Base-by-base conservation (phyloP, 345 rosid genomes). In the Theobroma cacao region DNA sequence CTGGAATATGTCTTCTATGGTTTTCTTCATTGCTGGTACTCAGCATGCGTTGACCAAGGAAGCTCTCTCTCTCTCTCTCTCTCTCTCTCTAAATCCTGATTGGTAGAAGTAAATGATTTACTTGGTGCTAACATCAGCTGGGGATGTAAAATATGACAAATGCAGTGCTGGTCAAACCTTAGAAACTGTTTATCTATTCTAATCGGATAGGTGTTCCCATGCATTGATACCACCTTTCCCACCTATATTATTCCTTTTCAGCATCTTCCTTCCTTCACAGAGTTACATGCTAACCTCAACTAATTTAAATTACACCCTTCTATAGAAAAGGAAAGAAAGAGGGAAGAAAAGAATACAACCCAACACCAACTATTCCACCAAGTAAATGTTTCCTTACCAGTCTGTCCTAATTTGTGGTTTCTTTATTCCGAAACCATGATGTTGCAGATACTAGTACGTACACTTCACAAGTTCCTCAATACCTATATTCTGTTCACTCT, bases 11-110 rank as follows among this genome's bases (percentile, higher is more conserved):
- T 70, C 74, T 65, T 20, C 34, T 22, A 47, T 7, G 31, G 34
- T 53, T 31, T 75, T 63, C 30, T 55, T 77, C 45, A 59, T 48
- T 64, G n/a, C 74, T 72, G 76, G 43, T 77, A 56, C 79, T 50
- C 60, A 17, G 62, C 34, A 50, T 22, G 66, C 55, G 84, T 85
- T 84, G 88, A 85, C 86, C 60, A 72, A 22, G 9, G 52, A 38
- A 64, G 43, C 48, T 74, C 65, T 74, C 79, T 66, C 82, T 56
- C 74, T 55, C 70, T 61, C 50, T 61, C 62, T 60, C 82, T 45
- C 72, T 74, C 77, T 33, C 61, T 74, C 63, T 30, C 66, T 20
- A 33, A 73, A 72, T 76, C 79, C 76, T 63, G 56, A 76, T 86
- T 78, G 70, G 72, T 60, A 52, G 76, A 73, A 28, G 15, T 56